phyloP scores from a whole-genome alignment of 768 basidiomycete genomes.

The Hypholoma fasciculare region DNA sequence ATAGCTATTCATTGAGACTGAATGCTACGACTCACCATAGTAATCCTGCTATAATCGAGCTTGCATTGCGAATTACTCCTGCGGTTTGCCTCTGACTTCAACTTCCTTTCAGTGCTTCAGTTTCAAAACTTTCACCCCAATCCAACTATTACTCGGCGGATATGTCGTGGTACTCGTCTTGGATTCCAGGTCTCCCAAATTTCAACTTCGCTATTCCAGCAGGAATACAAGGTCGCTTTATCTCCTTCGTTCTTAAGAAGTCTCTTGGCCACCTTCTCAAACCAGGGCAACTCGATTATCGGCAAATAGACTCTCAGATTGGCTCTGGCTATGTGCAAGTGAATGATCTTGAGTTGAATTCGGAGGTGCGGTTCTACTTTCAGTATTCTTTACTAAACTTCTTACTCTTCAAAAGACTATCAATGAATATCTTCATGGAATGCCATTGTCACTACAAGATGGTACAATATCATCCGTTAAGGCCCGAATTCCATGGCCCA shows the following conservation, averaged over 20 bases:
- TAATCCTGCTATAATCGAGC: too few relatives aligned
- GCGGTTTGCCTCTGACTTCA: too few relatives aligned
- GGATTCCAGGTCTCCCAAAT: slow-evolving; percentile 64
- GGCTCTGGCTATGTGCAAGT: slow-evolving; percentile 90
- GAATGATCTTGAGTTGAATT: slow-evolving; percentile 78
- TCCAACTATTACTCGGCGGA: not conserved
- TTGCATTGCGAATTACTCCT: too few relatives aligned
- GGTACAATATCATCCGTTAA: slow-evolving; percentile 77
- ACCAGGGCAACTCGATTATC: slow-evolving; percentile 84
- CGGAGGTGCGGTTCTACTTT: slow-evolving; percentile 51
- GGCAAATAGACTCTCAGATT: slow-evolving; percentile 90
- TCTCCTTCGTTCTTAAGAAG: slow-evolving; percentile 86
- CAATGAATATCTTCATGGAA: slow-evolving; percentile 60
- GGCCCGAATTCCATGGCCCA: slow-evolving; percentile 83
- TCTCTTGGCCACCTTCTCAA: slow-evolving; percentile 84
- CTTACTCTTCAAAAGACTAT: slow-evolving; percentile 57
- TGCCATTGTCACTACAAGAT: slow-evolving; percentile 68
- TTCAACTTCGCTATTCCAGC: slow-evolving; percentile 69
- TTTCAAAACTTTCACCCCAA: not conserved
- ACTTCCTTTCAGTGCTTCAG: too few relatives aligned
- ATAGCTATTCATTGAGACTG: too few relatives aligned
- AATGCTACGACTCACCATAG: too few relatives aligned
- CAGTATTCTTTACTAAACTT: slow-evolving; percentile 7
- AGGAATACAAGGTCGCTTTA: slow-evolving; percentile 81
- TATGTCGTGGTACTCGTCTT: slow-evolving; percentile 54